phyloP scores from a whole-genome alignment of 768 basidiomycete species.

The Naganishia vishniacii region DNA sequence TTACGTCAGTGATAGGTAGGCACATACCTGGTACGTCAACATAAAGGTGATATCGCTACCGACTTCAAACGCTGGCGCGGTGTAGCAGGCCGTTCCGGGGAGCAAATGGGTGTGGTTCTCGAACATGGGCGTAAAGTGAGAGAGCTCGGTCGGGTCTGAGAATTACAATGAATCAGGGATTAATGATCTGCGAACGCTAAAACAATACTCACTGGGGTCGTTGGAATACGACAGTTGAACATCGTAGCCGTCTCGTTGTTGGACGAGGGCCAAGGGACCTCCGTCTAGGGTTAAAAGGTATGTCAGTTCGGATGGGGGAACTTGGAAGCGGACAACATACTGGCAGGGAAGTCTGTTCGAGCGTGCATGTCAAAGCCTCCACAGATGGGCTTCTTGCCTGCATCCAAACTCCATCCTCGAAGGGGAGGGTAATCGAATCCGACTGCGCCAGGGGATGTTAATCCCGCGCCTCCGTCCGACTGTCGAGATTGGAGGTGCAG shows the following conservation, averaged over 20 bases:
- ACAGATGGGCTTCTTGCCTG: slow-evolving; percentile 13
- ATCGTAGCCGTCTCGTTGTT: slow-evolving; percentile 17
- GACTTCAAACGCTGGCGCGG: slow-evolving; percentile 10
- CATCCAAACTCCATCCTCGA: slow-evolving; percentile 11
- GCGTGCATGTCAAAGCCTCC: slow-evolving; percentile 13
- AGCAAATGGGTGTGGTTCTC: slow-evolving; percentile 9
- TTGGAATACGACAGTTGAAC: slow-evolving; percentile 8
- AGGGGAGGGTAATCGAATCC: slow-evolving; percentile 14
- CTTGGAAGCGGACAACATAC: background rate
- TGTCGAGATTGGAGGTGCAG: slow-evolving; percentile 10
- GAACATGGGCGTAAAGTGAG: slow-evolving; percentile 18
- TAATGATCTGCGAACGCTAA: too few species aligned
- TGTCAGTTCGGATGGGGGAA: background rate
- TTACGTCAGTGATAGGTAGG: background rate
- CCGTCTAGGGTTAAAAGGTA: background rate
- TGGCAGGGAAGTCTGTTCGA: slow-evolving; percentile 7
- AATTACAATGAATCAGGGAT: background rate
- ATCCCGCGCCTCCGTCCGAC: slow-evolving; percentile 1
- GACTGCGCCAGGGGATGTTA: slow-evolving; percentile 3
- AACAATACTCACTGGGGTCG: slow-evolving; percentile 16
- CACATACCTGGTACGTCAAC: slow-evolving; percentile 14
- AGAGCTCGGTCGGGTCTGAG: slow-evolving; percentile 14
- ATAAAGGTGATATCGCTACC: slow-evolving; percentile 8
- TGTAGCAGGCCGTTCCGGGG: slow-evolving; percentile 16
- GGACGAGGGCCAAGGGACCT: slow-evolving; percentile 7